Evolutionary conservation across 2,329 filamentous ascomycete genomes (phyloP), one percentile per base, ranked within the genome.

Genomic region (Aspergillus hiratsukae): DNA sequence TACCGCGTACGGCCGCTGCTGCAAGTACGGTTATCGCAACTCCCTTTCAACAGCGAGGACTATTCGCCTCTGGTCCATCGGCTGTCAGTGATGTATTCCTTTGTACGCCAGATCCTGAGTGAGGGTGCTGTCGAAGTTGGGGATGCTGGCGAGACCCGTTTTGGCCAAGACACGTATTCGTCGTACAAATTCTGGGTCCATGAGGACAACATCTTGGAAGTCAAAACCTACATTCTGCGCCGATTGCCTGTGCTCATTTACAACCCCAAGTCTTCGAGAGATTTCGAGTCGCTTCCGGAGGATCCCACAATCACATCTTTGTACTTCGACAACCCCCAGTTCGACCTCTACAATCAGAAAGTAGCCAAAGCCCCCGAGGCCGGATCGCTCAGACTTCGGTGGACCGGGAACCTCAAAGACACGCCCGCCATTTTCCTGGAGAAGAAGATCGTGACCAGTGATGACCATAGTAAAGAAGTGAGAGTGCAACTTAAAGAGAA

Each of bases 181-280:
- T 91, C 91, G 3, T 86, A 93, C 76, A 97, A 96, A 75, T 97
- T 96, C 78, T 99, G 94, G 94, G 88, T 99, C 5, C 94, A 99
- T 72, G 84, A 86, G 31, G 94, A 99, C 68, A 97, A 99, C 75
- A 80, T 97, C 28, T 85, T 97, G 64, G 94, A 99, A 77, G 91
- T 97, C 72, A 97, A 97, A 81, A 97, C 94, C 4, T 87, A 91
- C 67, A 95, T 99, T 59, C 83, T 97, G 31, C 90, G 94, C 60
- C 90, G 90, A 56, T 82, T 99, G 23, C 94, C 94, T 1, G 86
- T 95, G 29, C 86, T 99, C 17, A 87, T 99, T 23, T 99, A 97
- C 76, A 97, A 94, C 71, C 87, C 94, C 48, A 88, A 92, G 64
- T 67, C 88, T 1, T 86, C 90, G 31, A 95, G 93, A 75, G 83